These are phyloP conservation scores for Plasmodium sp. DNA, from an alignment of 169 alveolate genomes.

Conservation along the genomic window DNA sequence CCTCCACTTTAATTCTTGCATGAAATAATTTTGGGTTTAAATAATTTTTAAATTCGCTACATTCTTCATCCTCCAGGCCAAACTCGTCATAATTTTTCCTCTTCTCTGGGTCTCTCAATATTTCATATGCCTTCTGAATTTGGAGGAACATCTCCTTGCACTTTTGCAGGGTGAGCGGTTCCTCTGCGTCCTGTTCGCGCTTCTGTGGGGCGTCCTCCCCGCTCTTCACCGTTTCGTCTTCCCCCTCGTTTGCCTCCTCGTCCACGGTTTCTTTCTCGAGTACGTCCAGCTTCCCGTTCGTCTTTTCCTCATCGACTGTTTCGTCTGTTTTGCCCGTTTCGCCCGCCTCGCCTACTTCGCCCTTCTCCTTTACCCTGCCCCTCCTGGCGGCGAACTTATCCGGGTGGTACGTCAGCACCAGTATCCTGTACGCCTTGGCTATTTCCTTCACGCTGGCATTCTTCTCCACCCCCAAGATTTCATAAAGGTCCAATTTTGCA, in stretches of 20 bases:
- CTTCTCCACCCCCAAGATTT: constrained; percentile 83
- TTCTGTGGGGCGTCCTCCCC: not conserved
- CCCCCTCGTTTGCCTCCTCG: not conserved
- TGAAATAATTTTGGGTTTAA: constrained; percentile 50
- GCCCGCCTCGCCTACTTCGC: not conserved
- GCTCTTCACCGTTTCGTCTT: not conserved
- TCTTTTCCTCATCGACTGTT: no score
- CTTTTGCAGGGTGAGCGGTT: constrained; percentile 58
- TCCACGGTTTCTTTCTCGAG: not conserved
- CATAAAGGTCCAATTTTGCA: constrained; percentile 78
- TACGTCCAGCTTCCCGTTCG: not conserved
- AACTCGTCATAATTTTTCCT: constrained; percentile 80
- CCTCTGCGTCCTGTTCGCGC: not conserved
- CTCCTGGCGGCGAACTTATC: constrained; percentile 86
- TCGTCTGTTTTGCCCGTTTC: not conserved
- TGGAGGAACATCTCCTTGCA: constrained; percentile 81
- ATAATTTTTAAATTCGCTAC: constrained; percentile 26
- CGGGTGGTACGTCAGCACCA: constrained; percentile 93
- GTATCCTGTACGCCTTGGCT: constrained; percentile 92
- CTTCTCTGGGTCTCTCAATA: constrained; percentile 79
- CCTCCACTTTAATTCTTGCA: constrained; percentile 60
- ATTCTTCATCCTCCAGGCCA: constrained; percentile 57
- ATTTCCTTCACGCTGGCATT: constrained; percentile 88
- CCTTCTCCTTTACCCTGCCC: not conserved
- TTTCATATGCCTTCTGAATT: constrained; percentile 84